phyloP scores from a whole-genome alignment of 345 rosid species.

The Gossypium turneri region DNA sequence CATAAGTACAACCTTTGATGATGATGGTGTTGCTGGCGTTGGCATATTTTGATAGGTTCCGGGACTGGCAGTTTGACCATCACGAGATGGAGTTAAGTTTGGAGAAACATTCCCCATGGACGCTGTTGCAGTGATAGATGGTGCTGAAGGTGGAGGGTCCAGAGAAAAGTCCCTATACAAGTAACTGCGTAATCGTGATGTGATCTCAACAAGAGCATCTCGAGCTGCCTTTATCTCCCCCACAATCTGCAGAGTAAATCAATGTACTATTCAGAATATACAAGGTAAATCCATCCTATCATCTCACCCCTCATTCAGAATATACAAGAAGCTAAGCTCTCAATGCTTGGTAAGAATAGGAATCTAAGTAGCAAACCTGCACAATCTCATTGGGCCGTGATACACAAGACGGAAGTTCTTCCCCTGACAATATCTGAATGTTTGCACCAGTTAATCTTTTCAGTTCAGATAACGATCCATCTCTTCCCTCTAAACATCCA shows the following conservation, averaged over 20 bases:
- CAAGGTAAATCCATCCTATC: constrained; percentile 8
- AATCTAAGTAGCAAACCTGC: constrained; percentile 50
- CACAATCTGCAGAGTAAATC: constrained; percentile 52
- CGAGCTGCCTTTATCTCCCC: constrained; percentile 94
- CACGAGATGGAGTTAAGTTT: constrained; percentile 38
- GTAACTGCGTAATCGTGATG: constrained; percentile 65
- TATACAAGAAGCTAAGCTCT: constrained; percentile 13
- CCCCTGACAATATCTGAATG: constrained; percentile 65
- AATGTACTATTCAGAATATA: constrained; percentile 21
- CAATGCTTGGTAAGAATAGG: constrained; percentile 9
- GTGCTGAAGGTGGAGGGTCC: constrained; percentile 48
- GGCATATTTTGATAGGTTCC: constrained; percentile 34
- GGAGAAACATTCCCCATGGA: constrained; percentile 53
- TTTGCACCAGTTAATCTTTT: constrained; percentile 73
- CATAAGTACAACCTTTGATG: constrained; percentile 48
- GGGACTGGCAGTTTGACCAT: constrained; percentile 36
- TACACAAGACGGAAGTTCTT: constrained; percentile 56
- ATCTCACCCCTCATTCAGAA: constrained; percentile 9
- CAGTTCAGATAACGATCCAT: constrained; percentile 70
- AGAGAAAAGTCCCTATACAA: constrained; percentile 61
- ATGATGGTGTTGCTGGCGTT: constrained; percentile 34
- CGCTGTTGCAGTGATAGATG: constrained; percentile 41
- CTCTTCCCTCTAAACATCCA: constrained; percentile 84
- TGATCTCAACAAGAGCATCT: constrained; percentile 88
- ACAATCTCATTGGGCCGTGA: constrained; percentile 64